Base-by-base conservation (phyloP, 331 rosid species). In the Malus hybrid region DNA sequence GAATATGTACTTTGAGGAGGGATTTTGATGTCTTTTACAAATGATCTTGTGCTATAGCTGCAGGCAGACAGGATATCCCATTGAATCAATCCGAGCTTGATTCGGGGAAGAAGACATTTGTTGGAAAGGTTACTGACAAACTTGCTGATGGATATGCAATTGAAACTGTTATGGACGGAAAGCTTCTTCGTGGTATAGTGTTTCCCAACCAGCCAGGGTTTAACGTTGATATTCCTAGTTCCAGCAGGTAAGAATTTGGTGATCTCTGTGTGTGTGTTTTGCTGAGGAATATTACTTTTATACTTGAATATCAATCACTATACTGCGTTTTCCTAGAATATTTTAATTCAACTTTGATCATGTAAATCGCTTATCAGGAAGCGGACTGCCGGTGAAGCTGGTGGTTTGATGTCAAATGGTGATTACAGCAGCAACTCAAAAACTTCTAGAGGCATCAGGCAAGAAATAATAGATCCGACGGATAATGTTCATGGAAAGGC, bases 111-210 rank as follows among this genome's bases (percentile, higher is more conserved):
- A 88, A 74, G 80, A 76, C 66, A 44, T 94, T 94, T 88, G 88
- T 85, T 81, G 97, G 96, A 80, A 88, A 76, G 83, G 87, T 94
- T 79, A 85, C 87, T 52, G 90, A 87, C 80, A 86, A 75, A 84
- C 85, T 80, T 75, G 50, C 82, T 5, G 86, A 78, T 69, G 97
- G 97, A 71, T 90, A 76, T 67, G 62, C 86, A 34, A 85, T 94
- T 52, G 99, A 94, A 90, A 92, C 97, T 69, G 82, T 87, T 69
- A 87, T 94, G 54, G 97, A 94, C 76, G 97, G 99, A 81, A 94
- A 84, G 90, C 96, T 88, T 74, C 91, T 94, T 72, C 92, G 79
- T 29, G 99, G 99, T 80, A 24, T 94, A 60, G 74, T 94, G 76
- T 88, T 93, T 80, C 55, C 86, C 73, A 86, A 80, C 89, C 84